Conservation (phyloP, 2,329 filamentous ascomycete species). For the Cytospora paraplurivora region DNA sequence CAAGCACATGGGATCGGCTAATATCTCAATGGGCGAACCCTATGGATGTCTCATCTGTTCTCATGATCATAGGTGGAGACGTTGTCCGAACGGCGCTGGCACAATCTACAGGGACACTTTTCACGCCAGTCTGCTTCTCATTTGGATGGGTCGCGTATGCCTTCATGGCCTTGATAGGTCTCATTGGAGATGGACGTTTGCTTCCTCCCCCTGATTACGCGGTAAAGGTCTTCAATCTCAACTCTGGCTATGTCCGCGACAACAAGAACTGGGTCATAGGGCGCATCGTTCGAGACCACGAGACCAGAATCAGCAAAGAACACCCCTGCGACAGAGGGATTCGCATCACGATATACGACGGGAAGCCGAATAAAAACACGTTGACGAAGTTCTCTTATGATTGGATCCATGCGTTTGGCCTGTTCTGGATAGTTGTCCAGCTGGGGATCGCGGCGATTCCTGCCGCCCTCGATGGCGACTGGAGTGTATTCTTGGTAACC, state of each 20-base stretch:
- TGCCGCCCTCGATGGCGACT: conserved; percentile 37
- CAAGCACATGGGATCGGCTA: no score
- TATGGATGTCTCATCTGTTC: conserved; percentile 25
- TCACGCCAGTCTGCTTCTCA: conserved; percentile 32
- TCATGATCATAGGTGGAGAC: conserved; percentile 32
- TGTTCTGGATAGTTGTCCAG: conserved; percentile 36
- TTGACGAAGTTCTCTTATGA: conserved; percentile 27
- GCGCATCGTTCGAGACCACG: conserved; percentile 23
- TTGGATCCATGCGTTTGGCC: conserved; percentile 32
- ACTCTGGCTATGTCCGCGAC: conserved; percentile 28
- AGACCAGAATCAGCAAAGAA: not conserved
- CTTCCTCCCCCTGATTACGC: conserved; percentile 29
- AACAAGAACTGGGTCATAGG: conserved; percentile 29
- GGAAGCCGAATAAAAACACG: conserved; percentile 31
- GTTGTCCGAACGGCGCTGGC: conserved; percentile 31
- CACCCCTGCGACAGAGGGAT: not conserved
- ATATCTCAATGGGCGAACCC: conserved; percentile 28
- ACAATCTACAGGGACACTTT: conserved; percentile 26
- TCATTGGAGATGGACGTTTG: conserved; percentile 31
- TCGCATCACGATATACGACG: conserved; percentile 34
- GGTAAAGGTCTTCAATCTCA: conserved; percentile 33
- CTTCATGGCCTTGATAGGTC: conserved; percentile 25
- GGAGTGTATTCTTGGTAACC: conserved; percentile 45
- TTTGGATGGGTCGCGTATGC: conserved; percentile 34
- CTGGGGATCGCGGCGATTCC: conserved; percentile 42